phyloP scores from a whole-genome alignment of 306 rosid genomes.

The Cucumis sativus region Cucumber_9930_V3 NC_026657.2:10930501-10931000 shows the following conservation, averaged over 20 bases:
- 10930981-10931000: not conserved
- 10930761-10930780: conserved; percentile 97
- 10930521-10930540: not conserved
- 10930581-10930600: conserved; percentile 15
- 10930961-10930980: conserved; percentile 24
- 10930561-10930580: not conserved
- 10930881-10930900: conserved; percentile 88
- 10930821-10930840: not conserved
- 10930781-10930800: conserved; percentile 49
- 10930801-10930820: not conserved
- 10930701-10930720: conserved; percentile 88
- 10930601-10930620: conserved; percentile 99
- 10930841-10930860: conserved; percentile 3
- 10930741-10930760: conserved; percentile 95
- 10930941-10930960: conserved; percentile 94
- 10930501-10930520: not conserved
- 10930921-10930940: conserved; percentile 95
- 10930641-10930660: conserved; percentile 52
- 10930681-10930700: conserved; percentile 85
- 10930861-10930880: not conserved
- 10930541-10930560: not conserved
- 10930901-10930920: conserved; percentile 88
- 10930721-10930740: conserved; percentile 74
- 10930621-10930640: conserved; percentile 98
- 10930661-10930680: conserved; percentile 78